phyloP scores from a whole-genome alignment of 179 eudicot genomes.

The Silene coronaria region DNA sequence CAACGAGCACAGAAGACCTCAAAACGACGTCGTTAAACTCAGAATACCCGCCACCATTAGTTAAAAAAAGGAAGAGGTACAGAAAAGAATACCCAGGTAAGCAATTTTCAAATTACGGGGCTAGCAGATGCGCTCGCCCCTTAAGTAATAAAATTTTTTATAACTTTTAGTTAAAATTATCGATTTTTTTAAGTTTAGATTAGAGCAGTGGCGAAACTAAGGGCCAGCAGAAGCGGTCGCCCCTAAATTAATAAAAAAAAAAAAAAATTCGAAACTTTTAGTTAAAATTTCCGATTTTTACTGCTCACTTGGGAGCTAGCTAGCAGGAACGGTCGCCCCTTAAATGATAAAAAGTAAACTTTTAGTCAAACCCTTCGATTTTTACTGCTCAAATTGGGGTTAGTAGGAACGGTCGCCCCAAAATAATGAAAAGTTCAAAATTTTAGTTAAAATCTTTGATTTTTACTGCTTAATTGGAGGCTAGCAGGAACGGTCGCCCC shows the following conservation, averaged over 20 bases:
- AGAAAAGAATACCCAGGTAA: constrained; percentile 55
- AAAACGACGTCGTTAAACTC: constrained; percentile 3
- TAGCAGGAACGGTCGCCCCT: not conserved
- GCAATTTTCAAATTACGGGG: too few relatives aligned
- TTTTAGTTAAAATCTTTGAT: not conserved
- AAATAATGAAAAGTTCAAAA: too few relatives aligned
- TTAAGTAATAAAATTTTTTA: too few relatives aligned
- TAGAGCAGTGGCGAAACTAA: too few relatives aligned
- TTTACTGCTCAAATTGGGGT: too few relatives aligned
- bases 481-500: not conserved
- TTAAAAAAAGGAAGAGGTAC: constrained; percentile 52
- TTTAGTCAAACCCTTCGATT: not conserved
- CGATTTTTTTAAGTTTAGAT: too few relatives aligned
- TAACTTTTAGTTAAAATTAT: not conserved
- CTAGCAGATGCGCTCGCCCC: too few relatives aligned
- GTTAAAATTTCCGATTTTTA: not conserved
- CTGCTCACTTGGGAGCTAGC: not conserved
- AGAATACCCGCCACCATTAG: constrained; percentile 30
- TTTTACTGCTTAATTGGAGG: too few relatives aligned
- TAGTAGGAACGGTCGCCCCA: not conserved
- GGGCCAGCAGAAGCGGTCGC: too few relatives aligned
- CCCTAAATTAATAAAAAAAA: too few relatives aligned
- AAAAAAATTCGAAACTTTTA: not conserved
- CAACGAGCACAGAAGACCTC: not conserved
- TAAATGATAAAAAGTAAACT: not conserved